Percentiles rank a stretch among this genome's conserved stretches.
Evolutionary conservation across 2,329 filamentous ascomycete species (phyloP).

Genomic region (Aspergillus clavatus): DNA sequence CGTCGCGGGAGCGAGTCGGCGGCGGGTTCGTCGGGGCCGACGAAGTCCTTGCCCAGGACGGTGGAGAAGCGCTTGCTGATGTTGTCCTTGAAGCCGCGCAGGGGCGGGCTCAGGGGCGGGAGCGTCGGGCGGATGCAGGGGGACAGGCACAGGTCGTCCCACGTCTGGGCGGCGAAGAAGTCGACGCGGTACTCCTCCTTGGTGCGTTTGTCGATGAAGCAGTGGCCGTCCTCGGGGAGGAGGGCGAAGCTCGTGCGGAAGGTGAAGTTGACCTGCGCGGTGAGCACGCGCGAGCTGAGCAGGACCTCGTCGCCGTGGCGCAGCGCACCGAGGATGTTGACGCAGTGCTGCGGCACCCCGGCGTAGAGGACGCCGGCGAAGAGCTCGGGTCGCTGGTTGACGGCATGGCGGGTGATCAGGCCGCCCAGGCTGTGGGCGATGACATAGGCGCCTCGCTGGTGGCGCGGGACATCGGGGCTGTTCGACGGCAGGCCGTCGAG

Average conservation of each 20-base stretch:
- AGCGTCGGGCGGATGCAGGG: slow-evolving; percentile 69
- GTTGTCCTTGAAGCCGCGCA: slow-evolving; percentile 30
- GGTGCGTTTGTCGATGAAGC: slow-evolving; percentile 79
- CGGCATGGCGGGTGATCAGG: slow-evolving; percentile 78
- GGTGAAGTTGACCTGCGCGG: slow-evolving; percentile 88
- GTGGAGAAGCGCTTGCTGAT: slow-evolving; percentile 37
- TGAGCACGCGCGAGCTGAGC: slow-evolving; percentile 81
- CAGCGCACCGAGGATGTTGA: slow-evolving; percentile 86
- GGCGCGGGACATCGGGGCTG: slow-evolving; percentile 47
- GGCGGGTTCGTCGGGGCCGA: slow-evolving; percentile 11
- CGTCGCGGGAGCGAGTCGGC: slow-evolving; percentile 1
- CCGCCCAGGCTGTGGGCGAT: slow-evolving; percentile 84
- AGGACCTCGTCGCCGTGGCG: slow-evolving; percentile 90
- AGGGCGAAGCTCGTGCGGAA: slow-evolving; percentile 81
- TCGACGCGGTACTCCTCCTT: slow-evolving; percentile 76
- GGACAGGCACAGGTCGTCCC: slow-evolving; percentile 72
- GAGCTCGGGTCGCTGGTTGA: slow-evolving; percentile 78
- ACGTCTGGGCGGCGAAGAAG: slow-evolving; percentile 74
- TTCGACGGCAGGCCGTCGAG: slow-evolving; percentile 73
- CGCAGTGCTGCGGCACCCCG: slow-evolving; percentile 76
- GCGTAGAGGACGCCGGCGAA: slow-evolving; percentile 84
- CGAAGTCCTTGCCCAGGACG: slow-evolving; percentile 20
- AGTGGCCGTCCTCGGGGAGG: slow-evolving; percentile 78
- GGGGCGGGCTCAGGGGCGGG: slow-evolving; percentile 47
- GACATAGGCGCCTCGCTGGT: slow-evolving; percentile 67